A percentile compares a stretch with the other conserved stretches of the same genome.
These are phyloP conservation scores for Gomphus bonarii DNA, from an alignment of 1,284 basidiomycete genomes.

Conservation along the genomic window DNA sequence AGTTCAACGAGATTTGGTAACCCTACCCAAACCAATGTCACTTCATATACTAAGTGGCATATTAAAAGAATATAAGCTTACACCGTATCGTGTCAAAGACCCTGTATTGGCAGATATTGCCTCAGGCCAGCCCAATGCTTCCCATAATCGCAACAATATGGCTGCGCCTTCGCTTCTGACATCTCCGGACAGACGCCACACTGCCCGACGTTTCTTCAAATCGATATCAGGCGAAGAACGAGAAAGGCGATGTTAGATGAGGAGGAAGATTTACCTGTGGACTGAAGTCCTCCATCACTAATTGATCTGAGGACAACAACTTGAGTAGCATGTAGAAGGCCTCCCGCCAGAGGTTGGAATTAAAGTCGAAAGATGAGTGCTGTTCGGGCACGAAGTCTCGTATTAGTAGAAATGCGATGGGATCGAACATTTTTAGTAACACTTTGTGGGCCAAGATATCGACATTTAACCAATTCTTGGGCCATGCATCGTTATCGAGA, in stretches of 20 bases:
- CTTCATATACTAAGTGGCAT: not conserved
- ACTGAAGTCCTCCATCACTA: conserved; percentile 90
- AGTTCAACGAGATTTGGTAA: conserved; percentile 75
- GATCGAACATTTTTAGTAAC: conserved; percentile 81
- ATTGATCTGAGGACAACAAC: conserved; percentile 80
- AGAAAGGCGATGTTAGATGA: not conserved
- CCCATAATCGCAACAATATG: conserved; percentile 82
- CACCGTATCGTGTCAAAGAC: conserved; percentile 47
- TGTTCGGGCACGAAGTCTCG: conserved; percentile 73
- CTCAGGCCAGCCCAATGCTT: conserved; percentile 74
- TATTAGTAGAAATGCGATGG: conserved; percentile 69
- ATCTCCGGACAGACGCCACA: conserved; percentile 94
- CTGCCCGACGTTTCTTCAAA: conserved; percentile 78
- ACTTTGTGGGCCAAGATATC: conserved; percentile 86
- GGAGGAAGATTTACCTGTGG: conserved; percentile 52
- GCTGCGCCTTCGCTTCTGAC: conserved; percentile 86
- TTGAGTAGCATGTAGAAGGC: conserved; percentile 78
- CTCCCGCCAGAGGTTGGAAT: conserved; percentile 73
- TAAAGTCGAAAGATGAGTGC: conserved; percentile 56
- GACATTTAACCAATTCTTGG: conserved; percentile 86
- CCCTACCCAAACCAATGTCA: conserved; percentile 33
- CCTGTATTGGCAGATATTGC: conserved; percentile 35
- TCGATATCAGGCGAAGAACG: conserved; percentile 14
- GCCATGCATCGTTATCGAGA: conserved; percentile 83
- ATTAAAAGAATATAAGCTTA: conserved; percentile 25